Evolutionary conservation across 345 rosid species (phyloP).

Genomic region (Eucalyptus cloeziana): DNA sequence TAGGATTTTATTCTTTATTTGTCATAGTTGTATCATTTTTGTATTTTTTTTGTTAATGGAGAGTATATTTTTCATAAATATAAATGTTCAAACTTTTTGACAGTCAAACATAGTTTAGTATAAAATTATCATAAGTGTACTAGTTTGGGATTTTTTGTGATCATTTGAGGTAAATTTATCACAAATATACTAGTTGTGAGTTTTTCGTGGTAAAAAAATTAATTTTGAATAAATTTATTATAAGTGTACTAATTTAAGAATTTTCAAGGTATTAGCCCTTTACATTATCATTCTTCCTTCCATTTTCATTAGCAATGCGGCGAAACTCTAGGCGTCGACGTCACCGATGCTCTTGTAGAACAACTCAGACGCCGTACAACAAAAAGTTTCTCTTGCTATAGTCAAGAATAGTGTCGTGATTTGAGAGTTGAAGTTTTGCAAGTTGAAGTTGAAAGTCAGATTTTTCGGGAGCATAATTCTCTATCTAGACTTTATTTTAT

Average conservation of each 20-base stretch:
- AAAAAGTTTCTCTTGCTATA: neutral
- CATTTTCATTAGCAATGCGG: neutral
- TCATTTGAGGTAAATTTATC: no score
- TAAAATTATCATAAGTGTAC: no score
- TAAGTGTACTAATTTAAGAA: no score
- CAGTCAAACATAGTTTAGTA: no score
- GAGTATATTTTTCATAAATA: no score
- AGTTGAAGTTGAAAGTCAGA: neutral
- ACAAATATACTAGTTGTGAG: fast-evolving
- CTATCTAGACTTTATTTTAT: neutral
- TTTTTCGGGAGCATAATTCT: neutral
- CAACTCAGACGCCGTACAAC: fast-evolving
- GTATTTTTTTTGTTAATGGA: no score
- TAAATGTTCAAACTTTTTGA: no score
- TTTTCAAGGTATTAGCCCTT: no score
- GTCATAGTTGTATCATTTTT: no score
- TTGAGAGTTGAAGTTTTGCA: neutral
- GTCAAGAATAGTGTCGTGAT: neutral
- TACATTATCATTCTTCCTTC: neutral
- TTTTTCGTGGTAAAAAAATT: no score
- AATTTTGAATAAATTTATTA: no score
- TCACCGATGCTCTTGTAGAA: neutral
- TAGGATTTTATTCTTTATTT: no score
- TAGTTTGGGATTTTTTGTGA: fast-evolving
- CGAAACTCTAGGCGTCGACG: neutral